Percentiles rank a stretch among this genome's conserved stretches.
phyloP scores from a whole-genome alignment of 352 stramenopile genomes.

The Phytophthora kernoviae region DNA sequence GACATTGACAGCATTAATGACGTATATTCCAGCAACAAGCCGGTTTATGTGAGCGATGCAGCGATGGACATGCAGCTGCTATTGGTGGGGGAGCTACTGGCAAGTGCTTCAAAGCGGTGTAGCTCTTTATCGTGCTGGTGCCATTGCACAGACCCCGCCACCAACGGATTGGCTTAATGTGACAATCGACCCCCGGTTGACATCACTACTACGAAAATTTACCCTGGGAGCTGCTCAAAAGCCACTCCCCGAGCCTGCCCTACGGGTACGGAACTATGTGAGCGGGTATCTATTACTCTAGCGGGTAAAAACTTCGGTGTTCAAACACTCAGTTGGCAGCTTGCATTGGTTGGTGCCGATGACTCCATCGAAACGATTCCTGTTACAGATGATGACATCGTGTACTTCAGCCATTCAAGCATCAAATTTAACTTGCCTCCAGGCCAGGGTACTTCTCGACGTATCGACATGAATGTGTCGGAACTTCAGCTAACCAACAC shows the following conservation, averaged over 20 bases:
- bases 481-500: constrained; percentile 35
- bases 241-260: constrained; percentile 36
- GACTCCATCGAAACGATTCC: constrained; percentile 29
- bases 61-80: constrained; percentile 32
- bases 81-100: constrained; percentile 52
- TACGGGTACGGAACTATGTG: constrained; percentile 44
- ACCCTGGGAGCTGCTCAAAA: constrained; percentile 40
- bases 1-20: constrained; percentile 36
- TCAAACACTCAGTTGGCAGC: constrained; percentile 41
- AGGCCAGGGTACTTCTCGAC: constrained; percentile 49
- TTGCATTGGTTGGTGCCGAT: constrained; percentile 38
- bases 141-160: constrained; percentile 32
- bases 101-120: constrained; percentile 25
- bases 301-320: constrained; percentile 60
- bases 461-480: constrained; percentile 43
- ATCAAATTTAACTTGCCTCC: constrained; percentile 62
- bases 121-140: constrained; percentile 30
- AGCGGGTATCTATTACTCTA: constrained; percentile 51
- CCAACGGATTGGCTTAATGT: constrained; percentile 40
- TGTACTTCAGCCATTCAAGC: constrained; percentile 63
- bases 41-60: constrained; percentile 35
- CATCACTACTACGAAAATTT: constrained; percentile 36
- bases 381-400: constrained; percentile 41
- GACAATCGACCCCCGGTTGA: constrained; percentile 14
- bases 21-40: constrained; percentile 46